Conservation (phyloP, 257 asterid species). For the Nyctanthes arbortristis region DNA sequence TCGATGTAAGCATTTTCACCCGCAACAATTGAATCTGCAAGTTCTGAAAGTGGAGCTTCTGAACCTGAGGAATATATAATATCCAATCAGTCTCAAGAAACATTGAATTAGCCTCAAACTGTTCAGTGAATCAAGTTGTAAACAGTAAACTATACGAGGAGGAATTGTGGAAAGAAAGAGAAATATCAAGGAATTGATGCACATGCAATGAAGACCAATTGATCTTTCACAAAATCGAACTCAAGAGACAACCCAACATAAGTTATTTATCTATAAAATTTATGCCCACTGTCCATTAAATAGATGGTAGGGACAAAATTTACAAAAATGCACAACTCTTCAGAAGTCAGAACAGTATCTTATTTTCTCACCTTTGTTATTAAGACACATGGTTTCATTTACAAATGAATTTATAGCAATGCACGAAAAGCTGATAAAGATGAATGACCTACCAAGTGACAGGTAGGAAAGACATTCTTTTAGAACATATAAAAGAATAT, state of each 20-base stretch:
- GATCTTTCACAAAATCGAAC: neutral
- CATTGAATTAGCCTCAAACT: neutral
- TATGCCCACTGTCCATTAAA: neutral
- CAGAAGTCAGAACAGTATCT: neutral
- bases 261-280: neutral
- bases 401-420: neutral
- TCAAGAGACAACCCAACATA: neutral
- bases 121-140: constrained; percentile 2
- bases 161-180: neutral
- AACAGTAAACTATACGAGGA: constrained; percentile 6
- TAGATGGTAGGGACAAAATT: neutral
- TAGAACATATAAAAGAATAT: neutral
- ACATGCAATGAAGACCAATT: neutral
- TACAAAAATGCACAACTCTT: neutral
- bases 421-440: constrained; percentile 3
- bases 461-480: neutral
- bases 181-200: neutral
- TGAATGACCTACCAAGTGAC: neutral
- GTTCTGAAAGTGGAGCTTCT: constrained; percentile 56
- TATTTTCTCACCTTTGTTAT: neutral
- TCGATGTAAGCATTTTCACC: constrained; percentile 34
- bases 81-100: constrained; percentile 17
- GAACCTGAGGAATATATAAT: constrained; percentile 56
- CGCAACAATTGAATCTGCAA: constrained; percentile 68
- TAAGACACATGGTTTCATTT: neutral